Evolutionary conservation across 2,329 filamentous ascomycete species (phyloP).

Genomic region (Aspergillus clavatus): DNA sequence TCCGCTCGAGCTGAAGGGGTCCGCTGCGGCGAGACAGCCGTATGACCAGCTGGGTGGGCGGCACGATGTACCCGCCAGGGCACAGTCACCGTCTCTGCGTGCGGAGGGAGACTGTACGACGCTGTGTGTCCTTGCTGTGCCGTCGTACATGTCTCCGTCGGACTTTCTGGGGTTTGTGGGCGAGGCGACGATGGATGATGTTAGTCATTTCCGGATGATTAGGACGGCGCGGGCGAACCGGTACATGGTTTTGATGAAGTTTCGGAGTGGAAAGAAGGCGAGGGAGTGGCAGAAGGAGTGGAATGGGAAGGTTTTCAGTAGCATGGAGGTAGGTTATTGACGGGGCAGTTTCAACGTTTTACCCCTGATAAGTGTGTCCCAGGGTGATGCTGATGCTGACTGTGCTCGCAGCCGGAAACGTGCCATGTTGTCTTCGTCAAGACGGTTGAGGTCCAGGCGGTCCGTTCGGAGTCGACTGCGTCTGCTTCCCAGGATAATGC

Average conservation of each 20-base stretch:
- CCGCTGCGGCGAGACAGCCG: constrained; percentile 29
- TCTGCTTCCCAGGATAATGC: constrained; percentile 50
- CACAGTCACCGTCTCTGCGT: constrained; percentile 12
- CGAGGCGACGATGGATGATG: constrained; percentile 75
- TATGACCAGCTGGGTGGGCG: constrained; percentile 22
- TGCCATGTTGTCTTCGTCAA: constrained; percentile 95
- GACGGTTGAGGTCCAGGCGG: constrained; percentile 76
- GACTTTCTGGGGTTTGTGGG: constrained; percentile 91
- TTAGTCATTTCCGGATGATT: constrained; percentile 92
- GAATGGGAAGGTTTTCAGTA: constrained; percentile 90
- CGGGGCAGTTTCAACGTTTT: constrained; percentile 1
- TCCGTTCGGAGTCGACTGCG: constrained; percentile 37
- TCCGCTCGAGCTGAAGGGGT: constrained; percentile 36
- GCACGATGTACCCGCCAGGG: constrained; percentile 7
- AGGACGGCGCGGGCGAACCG: constrained; percentile 82
- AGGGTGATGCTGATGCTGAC: too few relatives aligned
- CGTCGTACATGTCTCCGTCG: constrained; percentile 84
- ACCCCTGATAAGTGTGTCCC: neutral
- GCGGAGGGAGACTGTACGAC: constrained; percentile 67
- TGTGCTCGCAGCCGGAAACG: constrained; percentile 65
- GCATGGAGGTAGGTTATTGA: constrained; percentile 64
- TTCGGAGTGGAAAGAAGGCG: constrained; percentile 69
- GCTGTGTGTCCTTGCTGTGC: constrained; percentile 88
- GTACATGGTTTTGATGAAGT: constrained; percentile 95
- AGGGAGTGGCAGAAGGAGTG: constrained; percentile 77